A percentile compares a stretch with the other conserved stretches of the same genome.
phyloP scores from a whole-genome alignment of 305 asterid species.

The Euphrasia arctica region DNA sequence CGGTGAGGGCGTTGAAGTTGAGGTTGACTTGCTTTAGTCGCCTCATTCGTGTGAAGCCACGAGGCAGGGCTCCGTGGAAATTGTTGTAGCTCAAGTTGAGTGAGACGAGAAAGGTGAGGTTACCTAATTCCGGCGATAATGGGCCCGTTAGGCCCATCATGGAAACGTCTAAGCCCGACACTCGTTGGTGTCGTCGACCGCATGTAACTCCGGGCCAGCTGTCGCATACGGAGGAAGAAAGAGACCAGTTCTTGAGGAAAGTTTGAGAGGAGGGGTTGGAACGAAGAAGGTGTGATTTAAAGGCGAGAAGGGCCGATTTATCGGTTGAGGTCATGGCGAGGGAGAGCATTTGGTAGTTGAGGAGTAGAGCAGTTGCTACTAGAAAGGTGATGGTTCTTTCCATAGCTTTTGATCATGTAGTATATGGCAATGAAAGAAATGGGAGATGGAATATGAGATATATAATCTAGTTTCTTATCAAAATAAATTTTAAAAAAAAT shows the following conservation, averaged over 20 bases:
- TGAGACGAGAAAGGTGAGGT: not conserved
- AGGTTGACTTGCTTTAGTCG: not conserved
- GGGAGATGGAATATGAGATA: too few relatives aligned
- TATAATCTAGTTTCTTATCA: too few relatives aligned
- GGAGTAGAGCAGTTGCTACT: not conserved
- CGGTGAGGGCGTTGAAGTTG: not conserved
- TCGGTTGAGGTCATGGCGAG: not conserved
- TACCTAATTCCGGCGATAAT: not conserved
- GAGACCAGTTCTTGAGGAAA: constrained; percentile 26
- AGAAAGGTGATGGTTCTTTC: not conserved
- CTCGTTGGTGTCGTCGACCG: not conserved
- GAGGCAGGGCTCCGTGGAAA: not conserved
- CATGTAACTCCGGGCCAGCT: not conserved
- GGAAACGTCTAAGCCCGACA: not conserved
- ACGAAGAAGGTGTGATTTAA: not conserved
- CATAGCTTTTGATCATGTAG: constrained; percentile 3
- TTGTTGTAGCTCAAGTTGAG: not conserved
- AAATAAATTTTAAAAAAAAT: too few relatives aligned
- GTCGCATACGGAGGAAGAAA: not conserved
- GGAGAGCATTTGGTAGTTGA: not conserved
- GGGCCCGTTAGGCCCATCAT: not conserved
- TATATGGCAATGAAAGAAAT: too few relatives aligned
- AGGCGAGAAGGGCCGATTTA: not conserved
- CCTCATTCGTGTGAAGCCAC: not conserved
- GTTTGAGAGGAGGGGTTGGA: not conserved